Base-by-base conservation (phyloP, 2,329 filamentous ascomycete species). In the Periconia macrospinosa region DNA sequence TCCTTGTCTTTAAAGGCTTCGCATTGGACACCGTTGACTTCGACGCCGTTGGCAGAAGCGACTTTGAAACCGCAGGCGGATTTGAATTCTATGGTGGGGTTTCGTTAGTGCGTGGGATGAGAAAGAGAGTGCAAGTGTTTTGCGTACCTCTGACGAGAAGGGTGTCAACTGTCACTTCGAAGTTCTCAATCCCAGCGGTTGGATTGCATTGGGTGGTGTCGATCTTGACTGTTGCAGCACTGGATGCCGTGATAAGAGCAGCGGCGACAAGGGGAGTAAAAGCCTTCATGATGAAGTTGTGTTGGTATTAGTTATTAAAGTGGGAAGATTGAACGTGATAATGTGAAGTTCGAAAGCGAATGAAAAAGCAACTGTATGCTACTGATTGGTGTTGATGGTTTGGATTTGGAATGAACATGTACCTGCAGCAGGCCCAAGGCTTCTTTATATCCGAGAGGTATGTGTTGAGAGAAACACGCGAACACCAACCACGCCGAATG, bases 51-150 rank as follows among this genome's bases (percentile, higher is more conserved):
- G 47, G 59, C 59, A 44, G 59, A 61, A 45, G 63, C 18, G 54
- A 69, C 52, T 40, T 60, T 52, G 45, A 69, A 55, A 42, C 66
- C 66, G 63, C 66, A 68, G 55, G 63, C 51, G 20, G 58, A 47
- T n/a, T 49, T 30, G 45, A 66, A 56, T 6, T 66, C 58, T 61
- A 30, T 19, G 18, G 30, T 43, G 33, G 15, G 33, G 15, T 15
- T 27, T 20, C 37, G 40, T 44, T 41, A 50, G 44, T 33, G 17
- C 2, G 17, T 35, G 37, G 19, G 23, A 30, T 30, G 18, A 47
- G 37, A 14, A n/a, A 46, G 49, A 20, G 20, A 35, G 27, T 15
- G 18, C 13, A 50, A 10, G 5, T 13, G 33, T 3, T 13, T 37
- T 13, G 33, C 15, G 33, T 52, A 59, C 58, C 40, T 41, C 51